Evolutionary conservation across 1,284 basidiomycete species (phyloP).

Genomic region (Puccinia coronata): DNA sequence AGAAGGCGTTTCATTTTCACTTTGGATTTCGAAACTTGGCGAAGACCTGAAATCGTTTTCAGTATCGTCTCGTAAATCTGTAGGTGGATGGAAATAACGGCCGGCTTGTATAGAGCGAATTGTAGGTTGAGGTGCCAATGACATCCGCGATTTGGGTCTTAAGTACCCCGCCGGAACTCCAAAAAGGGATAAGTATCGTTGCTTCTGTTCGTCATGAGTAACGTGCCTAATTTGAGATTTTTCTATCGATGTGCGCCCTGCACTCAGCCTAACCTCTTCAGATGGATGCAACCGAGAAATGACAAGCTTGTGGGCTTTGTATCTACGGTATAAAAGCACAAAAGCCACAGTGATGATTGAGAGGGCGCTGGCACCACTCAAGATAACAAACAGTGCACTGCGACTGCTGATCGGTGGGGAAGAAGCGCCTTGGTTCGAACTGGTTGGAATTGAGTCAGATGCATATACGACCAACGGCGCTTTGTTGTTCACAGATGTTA

Average conservation of each 20-base stretch:
- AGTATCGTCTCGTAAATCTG: neutral
- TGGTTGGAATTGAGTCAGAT: constrained; percentile 11
- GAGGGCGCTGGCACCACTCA: constrained; percentile 6
- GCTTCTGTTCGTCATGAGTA: constrained; percentile 30
- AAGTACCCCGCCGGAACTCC: constrained; percentile 29
- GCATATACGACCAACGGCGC: constrained; percentile 18
- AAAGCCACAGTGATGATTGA: constrained; percentile 11
- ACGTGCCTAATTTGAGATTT: constrained; percentile 19
- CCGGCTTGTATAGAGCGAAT: neutral
- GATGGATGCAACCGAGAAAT: neutral
- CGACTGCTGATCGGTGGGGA: neutral
- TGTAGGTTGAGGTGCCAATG: neutral
- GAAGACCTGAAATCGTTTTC: neutral
- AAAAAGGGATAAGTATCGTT: constrained; percentile 22
- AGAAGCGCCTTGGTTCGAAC: neutral
- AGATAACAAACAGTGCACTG: neutral
- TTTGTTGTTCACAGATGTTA: neutral
- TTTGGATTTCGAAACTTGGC: neutral
- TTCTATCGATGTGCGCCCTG: neutral
- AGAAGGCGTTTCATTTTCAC: neutral
- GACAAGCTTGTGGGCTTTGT: constrained; percentile 7
- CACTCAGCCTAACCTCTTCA: neutral
- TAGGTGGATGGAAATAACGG: neutral
- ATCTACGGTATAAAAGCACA: constrained; percentile 13
- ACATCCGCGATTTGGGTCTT: constrained; percentile 26